Evolutionary conservation across 2,329 filamentous ascomycete genomes (phyloP).

Genomic region (Dactylellina sp.): DNA sequence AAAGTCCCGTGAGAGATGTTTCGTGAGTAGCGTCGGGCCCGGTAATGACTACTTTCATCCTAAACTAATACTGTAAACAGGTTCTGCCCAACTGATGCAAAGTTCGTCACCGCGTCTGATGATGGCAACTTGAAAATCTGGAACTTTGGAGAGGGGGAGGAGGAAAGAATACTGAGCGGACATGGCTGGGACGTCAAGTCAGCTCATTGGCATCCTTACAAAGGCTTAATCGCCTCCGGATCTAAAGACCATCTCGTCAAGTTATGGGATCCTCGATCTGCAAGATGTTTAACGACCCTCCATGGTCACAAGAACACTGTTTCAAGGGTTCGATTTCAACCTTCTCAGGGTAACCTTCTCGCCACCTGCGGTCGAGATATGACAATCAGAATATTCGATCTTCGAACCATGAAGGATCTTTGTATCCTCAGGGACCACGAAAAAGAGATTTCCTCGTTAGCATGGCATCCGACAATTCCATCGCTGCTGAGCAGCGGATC

Average conservation of each 20-base stretch:
- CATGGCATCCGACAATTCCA: conserved; percentile 93
- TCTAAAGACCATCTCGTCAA: conserved; percentile 98
- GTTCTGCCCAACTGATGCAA: conserved; percentile 92
- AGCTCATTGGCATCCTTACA: conserved; percentile 96
- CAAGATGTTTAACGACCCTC: conserved; percentile 89
- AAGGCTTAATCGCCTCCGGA: conserved; percentile 91
- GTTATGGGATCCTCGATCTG: conserved; percentile 95
- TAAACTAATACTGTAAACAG: conserved; percentile 16
- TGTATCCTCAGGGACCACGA: conserved; percentile 93
- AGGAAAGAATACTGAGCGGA: conserved; percentile 86
- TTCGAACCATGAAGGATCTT: conserved; percentile 98
- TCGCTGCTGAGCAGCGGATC: conserved; percentile 91
- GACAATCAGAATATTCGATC: conserved; percentile 90
- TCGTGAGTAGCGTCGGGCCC: conserved; percentile 64
- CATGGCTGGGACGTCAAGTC: conserved; percentile 98
- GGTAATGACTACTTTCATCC: too few species aligned
- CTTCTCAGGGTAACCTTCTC: conserved; percentile 82
- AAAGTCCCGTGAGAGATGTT: conserved; percentile 88
- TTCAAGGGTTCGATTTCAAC: conserved; percentile 90
- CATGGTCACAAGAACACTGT: conserved; percentile 98
- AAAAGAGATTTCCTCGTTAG: conserved; percentile 90
- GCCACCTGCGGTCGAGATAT: conserved; percentile 94
- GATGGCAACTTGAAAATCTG: conserved; percentile 95
- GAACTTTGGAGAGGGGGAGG: conserved; percentile 87
- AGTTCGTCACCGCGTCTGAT: conserved; percentile 96